These are phyloP conservation scores for Penicillium bialowiezense DNA, from an alignment of 495 filamentous ascomycete genomes.

Conservation along the genomic window DNA sequence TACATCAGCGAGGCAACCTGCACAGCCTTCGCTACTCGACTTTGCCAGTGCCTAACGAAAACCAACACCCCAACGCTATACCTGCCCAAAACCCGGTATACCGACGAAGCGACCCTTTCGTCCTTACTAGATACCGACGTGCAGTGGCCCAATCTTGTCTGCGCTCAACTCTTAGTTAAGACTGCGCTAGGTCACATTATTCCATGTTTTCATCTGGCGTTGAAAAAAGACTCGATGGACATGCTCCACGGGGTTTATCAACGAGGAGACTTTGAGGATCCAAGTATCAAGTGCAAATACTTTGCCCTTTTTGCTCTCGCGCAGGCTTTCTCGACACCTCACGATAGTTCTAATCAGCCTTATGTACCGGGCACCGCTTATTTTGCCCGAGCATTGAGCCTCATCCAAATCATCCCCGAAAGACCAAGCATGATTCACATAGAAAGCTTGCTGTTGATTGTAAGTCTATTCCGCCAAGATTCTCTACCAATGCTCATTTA, in stretches of 20 bases:
- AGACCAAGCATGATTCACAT: constrained; percentile 36
- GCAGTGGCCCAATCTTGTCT: constrained; percentile 32
- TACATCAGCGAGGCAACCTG: constrained; percentile 39
- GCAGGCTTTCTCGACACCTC: constrained; percentile 28
- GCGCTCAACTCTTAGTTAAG: constrained; percentile 33
- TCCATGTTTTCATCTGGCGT: constrained; percentile 29
- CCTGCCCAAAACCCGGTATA: constrained; percentile 31
- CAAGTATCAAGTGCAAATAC: constrained; percentile 34
- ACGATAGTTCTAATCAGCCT: constrained; percentile 20
- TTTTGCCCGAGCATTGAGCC: constrained; percentile 31
- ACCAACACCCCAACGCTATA: constrained; percentile 28
- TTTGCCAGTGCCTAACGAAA: constrained; percentile 32
- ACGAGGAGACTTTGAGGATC: constrained; percentile 27
- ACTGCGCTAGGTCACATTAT: constrained; percentile 35
- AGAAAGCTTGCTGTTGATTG: constrained; percentile 34
- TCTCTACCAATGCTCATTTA: background rate
- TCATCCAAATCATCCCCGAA: constrained; percentile 35
- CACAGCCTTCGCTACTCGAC: constrained; percentile 37
- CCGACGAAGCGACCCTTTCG: constrained; percentile 23
- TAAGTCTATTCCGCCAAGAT: constrained; percentile 10
- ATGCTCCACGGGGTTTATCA: constrained; percentile 33
- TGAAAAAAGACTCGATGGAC: constrained; percentile 33
- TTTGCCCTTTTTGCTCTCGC: constrained; percentile 40
- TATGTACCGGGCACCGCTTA: constrained; percentile 32
- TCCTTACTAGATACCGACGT: constrained; percentile 19